phyloP scores from a whole-genome alignment of 2,329 filamentous ascomycete species.

The Berkeleyomyces basicola region DNA sequence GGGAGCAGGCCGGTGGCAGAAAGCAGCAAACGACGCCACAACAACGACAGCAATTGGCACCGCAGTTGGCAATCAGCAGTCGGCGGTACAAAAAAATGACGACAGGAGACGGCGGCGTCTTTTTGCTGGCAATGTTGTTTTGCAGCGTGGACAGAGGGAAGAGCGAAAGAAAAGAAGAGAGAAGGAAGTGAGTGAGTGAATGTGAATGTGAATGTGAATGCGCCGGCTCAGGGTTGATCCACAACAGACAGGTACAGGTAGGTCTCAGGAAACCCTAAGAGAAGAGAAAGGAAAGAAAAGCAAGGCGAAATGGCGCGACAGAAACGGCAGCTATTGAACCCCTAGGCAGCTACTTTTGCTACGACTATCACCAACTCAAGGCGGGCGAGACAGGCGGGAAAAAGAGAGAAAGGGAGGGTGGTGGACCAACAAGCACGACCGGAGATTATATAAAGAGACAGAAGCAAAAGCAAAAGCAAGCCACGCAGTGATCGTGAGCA shows the following conservation, averaged over 20 bases:
- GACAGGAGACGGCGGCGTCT: neutral
- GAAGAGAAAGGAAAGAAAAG: too few species aligned
- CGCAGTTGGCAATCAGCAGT: neutral
- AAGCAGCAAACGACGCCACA: neutral
- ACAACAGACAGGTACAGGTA: too few species aligned
- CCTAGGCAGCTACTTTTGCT: too few species aligned
- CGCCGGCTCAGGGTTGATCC: too few species aligned
- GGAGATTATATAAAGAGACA: neutral
- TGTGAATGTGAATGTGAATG: too few species aligned
- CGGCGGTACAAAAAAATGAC: neutral
- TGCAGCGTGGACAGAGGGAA: neutral
- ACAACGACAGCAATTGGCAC: neutral
- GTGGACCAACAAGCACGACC: too few species aligned
- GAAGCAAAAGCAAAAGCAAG: neutral
- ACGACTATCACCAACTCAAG: too few species aligned
- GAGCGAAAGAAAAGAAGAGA: neutral
- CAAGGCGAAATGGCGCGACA: too few species aligned
- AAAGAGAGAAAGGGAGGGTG: neutral
- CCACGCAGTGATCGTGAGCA: neutral
- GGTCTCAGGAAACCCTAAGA: too few species aligned
- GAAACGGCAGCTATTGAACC: too few species aligned
- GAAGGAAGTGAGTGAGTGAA: neutral
- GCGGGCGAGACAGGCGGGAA: neutral
- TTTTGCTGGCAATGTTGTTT: neutral
- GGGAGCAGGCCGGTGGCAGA: neutral